Base-by-base conservation (phyloP, 202 grass and related monocot genomes). In the Eragrostis tef region DNA sequence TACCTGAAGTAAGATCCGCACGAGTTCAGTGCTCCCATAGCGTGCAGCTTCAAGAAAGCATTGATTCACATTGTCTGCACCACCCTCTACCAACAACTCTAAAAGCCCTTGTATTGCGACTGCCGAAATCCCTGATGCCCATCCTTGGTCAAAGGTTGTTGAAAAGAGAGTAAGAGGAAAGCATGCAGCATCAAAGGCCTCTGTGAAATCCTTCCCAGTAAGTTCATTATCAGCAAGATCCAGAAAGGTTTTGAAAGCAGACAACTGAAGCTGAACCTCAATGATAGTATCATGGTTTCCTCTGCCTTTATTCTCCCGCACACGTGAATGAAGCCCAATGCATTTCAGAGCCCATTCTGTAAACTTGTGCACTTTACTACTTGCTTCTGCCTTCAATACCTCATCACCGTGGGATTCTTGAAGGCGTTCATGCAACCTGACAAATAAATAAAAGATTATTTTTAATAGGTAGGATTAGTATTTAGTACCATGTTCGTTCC, bases 1-100 rank as follows among this genome's bases (percentile, higher is more conserved):
- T 86, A 98, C 96, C 92, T 98, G 85, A 68, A 99, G 90, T 78
- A 99, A 94, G 83, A 99, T 93, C 42, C 83, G 86, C 15, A 95
- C 96, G 9, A 99, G 96, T 83, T 99, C 92, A 68, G 93, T 99
- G 78, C 93, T 99, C 52, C 96, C 96, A 85, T 95, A 99, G 47
- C 96, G 89, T 64, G 92, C 86, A 79, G 96, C 96, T 91, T 99
- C 96, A 80, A 99, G 90, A 89, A 99, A 95, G 77, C 96, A 99
- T 85, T 95, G 90, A 83, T 96, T 99, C 66, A 99, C 96, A 88
- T 99, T 99, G 50, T 99, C 96, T 48, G 96, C 96, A 9, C 96
- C 96, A 11, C 96, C 96, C 84, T 99, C 96, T 58, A 99, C 96
- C 71, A 99, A 87, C 83, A 99, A 82, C 44, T 94, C 96, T 67